Base-by-base conservation (phyloP, 2,329 filamentous ascomycete species). In the Pestalotiopsis fici region DNA sequence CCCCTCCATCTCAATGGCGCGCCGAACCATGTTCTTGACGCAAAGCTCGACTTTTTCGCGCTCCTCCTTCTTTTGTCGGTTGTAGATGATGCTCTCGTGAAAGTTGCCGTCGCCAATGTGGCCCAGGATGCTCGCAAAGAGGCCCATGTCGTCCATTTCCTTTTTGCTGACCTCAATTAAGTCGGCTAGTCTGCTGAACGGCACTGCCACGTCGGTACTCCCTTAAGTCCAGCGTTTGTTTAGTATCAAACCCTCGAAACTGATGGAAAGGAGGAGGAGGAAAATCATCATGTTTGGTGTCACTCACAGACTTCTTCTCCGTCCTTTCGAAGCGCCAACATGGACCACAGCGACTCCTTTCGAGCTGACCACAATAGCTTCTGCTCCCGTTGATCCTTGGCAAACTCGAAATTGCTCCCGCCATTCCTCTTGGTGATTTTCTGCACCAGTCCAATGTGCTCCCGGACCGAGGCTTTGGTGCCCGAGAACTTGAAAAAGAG, bases 31-130 rank as follows among this genome's bases (percentile, higher is more conserved):
- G 73, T 94, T 91, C 76, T 95, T 90, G 59, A 98, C 93, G 70
- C 93, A 94, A 65, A 85, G 86, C 77, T 96, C 93, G 1, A 96
- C 93, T 71, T 91, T 92, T 55, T 86, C 90, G 66, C 87, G 87
- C 79, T 97, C 92, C 28, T 85, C 88, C 3, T 88, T 85, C 66
- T 94, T 85, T 27, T 84, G 86, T 28, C 87, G 87, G 79, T 96
- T 89, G 78, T 97, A 98, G 81, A 98, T 91, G 80, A 98, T 96
- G 76, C 91, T 93, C 77, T 95, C 91, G 78, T 98, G 95, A 82
- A 98, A 98, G 79, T 98, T 98, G 47, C 95, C 95, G 76, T 97
- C 95, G 13, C 95, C 95, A 66, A 98, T 91, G 75, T 98, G 95
- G 3, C 95, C 95, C 3, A 98, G 83, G 31, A 97, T 93, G 74